Base-by-base conservation (phyloP, 108 stramenopile species). In the Nitzschia inconspicua region DNA sequence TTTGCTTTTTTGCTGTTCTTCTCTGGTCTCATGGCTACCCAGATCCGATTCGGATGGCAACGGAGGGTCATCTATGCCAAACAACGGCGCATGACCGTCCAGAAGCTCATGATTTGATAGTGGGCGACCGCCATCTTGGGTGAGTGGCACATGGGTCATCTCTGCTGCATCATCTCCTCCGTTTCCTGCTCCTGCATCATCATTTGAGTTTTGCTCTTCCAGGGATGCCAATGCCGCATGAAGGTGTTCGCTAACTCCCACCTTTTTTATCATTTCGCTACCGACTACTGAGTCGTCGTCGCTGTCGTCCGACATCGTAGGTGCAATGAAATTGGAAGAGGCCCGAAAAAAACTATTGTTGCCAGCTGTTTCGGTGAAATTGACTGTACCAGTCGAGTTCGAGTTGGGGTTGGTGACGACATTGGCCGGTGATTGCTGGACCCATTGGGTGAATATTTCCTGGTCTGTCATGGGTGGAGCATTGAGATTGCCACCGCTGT, bases 181-280 rank as follows among this genome's bases (percentile, higher is more conserved):
- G 35, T 43, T 26, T 2, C 37, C 41, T 5, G 27, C 32, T 5
- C 47, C 54, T 32, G 54, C 63, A 26, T 72, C 54, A 16, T 64
- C 76, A n/a, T n/a, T n/a, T n/a, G n/a, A n/a, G n/a, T n/a, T n/a
- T n/a, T n/a, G n/a, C 8, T 79, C 85, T 11, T 76, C 72, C n/a
- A 93, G 57, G 52, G 78, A 88, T 23, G 86, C 88, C 34, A 85
- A 57, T 2, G 88, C 92, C 4, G 83, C 83, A 46, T 78, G 77
- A 39, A 93, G 59, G 52, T 93, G 86, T 42, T 93, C 92, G 63
- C 88, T 93, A 22, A 88, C 46, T 7, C 92, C 92, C 43, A 93
- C 88, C 43, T 85, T 70, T 36, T 84, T 86, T 34, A 84, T 83
- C 56, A 86, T 55, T 73, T 93, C 92, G 29, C 84, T 84, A 1